phyloP scores from a whole-genome alignment of 2,329 filamentous ascomycete species.

The Fusarium cicatricum region DNA sequence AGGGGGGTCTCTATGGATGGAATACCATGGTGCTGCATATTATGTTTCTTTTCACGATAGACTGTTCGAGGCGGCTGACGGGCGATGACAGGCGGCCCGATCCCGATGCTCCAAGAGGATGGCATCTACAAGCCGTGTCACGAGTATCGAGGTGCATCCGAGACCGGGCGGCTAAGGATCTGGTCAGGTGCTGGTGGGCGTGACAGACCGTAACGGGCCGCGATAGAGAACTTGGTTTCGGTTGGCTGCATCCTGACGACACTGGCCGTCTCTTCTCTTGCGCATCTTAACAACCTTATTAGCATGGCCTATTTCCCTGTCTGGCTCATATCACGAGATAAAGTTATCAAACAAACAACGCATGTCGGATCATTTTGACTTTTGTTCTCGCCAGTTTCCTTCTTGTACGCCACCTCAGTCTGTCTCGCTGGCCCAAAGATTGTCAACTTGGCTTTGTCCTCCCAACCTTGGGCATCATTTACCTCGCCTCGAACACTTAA shows the following conservation, averaged over 20 bases:
- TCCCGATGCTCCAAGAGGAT: constrained; percentile 11
- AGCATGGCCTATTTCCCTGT: background rate
- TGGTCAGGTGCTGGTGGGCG: constrained; percentile 30
- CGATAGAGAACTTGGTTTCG: constrained; percentile 20
- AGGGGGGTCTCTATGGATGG: constrained; percentile 31
- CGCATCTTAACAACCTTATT: background rate
- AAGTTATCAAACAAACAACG: background rate
- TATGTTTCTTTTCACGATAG: constrained; percentile 35
- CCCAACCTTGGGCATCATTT: background rate
- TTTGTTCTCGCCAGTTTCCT: background rate
- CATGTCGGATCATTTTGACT: too few species aligned
- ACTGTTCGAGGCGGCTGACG: constrained; percentile 12
- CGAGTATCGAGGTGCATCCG: constrained; percentile 7
- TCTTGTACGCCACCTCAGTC: background rate
- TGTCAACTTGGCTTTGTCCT: background rate
- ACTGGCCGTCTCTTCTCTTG: constrained; percentile 13
- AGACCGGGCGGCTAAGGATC: constrained; percentile 18
- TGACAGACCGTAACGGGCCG: constrained; percentile 12
- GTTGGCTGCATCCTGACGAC: constrained; percentile 32
- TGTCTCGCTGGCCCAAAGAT: background rate
- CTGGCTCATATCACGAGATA: background rate
- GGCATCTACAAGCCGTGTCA: constrained; percentile 22
- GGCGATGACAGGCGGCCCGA: constrained; percentile 9
- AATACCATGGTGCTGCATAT: constrained; percentile 38
- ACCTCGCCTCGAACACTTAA: background rate